Conservation (phyloP, 2,329 filamentous ascomycete genomes). For the Fusarium kyushuense region DNA sequence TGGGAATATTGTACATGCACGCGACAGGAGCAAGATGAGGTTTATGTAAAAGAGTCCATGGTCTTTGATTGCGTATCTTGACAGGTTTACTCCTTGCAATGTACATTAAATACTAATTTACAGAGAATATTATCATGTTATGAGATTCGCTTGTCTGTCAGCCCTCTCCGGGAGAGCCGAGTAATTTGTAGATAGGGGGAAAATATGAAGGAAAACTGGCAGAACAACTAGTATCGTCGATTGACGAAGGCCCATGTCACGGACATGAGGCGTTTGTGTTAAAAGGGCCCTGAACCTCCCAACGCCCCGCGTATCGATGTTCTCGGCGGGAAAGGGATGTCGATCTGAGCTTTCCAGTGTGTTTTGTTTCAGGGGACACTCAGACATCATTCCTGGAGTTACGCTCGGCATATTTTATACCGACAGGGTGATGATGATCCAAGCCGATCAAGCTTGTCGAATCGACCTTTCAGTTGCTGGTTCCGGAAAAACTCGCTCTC, state of each 20-base stretch:
- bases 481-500: not conserved
- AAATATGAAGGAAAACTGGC: conserved; percentile 13
- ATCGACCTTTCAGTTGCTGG: conserved; percentile 8
- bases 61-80: conserved; percentile 7
- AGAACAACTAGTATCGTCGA: conserved; percentile 36
- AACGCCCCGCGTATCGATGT: not conserved
- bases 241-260: conserved; percentile 37
- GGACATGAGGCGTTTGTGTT: conserved; percentile 29
- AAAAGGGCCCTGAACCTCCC: not conserved
- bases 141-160: conserved; percentile 19
- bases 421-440: conserved; percentile 25
- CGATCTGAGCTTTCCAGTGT: not conserved
- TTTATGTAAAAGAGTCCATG: not conserved
- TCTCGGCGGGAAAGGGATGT: not conserved
- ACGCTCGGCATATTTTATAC: conserved; percentile 10
- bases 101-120: conserved; percentile 38
- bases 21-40: not conserved
- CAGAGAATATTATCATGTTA: conserved; percentile 34
- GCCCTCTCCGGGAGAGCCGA: conserved; percentile 28
- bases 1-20: no score
- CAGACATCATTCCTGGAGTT: not conserved
- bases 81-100: conserved; percentile 19
- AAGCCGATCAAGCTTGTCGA: conserved; percentile 17
- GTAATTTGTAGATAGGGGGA: conserved; percentile 2
- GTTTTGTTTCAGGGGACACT: conserved; percentile 17